Conservation (phyloP, 345 rosid species). For the Salix purpurea region DNA sequence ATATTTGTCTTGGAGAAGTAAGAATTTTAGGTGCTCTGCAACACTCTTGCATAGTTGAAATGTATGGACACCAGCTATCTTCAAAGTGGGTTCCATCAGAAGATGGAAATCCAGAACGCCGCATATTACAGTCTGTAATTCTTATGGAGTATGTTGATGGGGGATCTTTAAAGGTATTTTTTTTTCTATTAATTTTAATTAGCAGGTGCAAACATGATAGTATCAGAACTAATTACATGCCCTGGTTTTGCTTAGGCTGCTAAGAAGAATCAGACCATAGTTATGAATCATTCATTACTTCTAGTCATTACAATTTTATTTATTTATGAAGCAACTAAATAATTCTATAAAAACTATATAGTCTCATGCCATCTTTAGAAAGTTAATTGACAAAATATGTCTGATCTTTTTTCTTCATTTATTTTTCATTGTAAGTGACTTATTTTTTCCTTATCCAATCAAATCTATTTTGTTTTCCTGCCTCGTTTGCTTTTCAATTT, state of each 20-base stretch:
- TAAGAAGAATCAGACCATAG: background rate
- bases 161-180: slow-evolving; percentile 73
- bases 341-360: too few species aligned
- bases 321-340: too few species aligned
- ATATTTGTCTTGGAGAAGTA: slow-evolving; percentile 81
- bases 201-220: background rate
- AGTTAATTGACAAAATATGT: too few species aligned
- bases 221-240: background rate
- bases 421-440: too few species aligned
- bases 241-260: background rate
- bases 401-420: too few species aligned
- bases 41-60: slow-evolving; percentile 81
- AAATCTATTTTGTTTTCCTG: too few species aligned
- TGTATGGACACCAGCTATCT: slow-evolving; percentile 83
- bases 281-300: too few species aligned
- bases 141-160: slow-evolving; percentile 78
- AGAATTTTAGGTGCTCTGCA: slow-evolving; percentile 68
- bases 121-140: slow-evolving; percentile 62
- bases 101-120: slow-evolving; percentile 52
- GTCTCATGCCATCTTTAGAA: too few species aligned
- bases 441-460: too few species aligned
- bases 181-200: background rate
- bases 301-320: too few species aligned
- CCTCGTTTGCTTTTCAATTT: too few species aligned
- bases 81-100: slow-evolving; percentile 59